Conservation (phyloP, 495 filamentous ascomycete genomes). For the Aspergillus sclerotioniger region DNA sequence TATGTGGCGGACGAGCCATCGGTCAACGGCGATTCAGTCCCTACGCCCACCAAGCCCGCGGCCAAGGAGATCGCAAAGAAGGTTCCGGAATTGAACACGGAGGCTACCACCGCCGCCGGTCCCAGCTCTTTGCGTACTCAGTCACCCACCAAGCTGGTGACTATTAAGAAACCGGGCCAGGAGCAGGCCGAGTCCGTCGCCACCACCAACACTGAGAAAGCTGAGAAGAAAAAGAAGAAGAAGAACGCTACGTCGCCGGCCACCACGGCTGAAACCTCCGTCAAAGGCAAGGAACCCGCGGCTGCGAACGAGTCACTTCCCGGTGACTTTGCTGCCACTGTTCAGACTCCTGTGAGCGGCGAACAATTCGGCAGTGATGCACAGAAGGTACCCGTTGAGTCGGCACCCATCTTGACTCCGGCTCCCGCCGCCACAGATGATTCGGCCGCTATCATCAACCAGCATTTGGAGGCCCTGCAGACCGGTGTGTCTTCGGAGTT, state of each 20-base stretch:
- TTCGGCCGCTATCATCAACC: constrained; percentile 42
- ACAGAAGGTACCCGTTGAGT: constrained; percentile 14
- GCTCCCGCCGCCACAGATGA: constrained; percentile 19
- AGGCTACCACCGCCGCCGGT: constrained; percentile 29
- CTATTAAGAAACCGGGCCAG: constrained; percentile 43
- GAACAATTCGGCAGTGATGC: constrained; percentile 24
- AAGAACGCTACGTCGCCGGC: constrained; percentile 34
- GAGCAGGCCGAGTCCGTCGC: constrained; percentile 36
- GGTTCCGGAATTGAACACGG: constrained; percentile 26
- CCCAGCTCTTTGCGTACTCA: constrained; percentile 34
- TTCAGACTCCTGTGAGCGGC: constrained; percentile 4
- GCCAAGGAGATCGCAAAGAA: constrained; percentile 43
- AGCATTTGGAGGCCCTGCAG: constrained; percentile 57
- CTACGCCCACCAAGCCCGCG: constrained; percentile 33
- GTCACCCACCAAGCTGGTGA: constrained; percentile 41
- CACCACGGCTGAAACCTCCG: constrained; percentile 33
- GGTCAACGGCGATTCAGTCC: constrained; percentile 46
- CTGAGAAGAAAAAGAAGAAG: constrained; percentile 61
- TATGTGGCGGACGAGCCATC: constrained; percentile 48
- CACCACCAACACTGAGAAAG: constrained; percentile 43
- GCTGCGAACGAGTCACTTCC: constrained; percentile 18
- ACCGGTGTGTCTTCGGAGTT: constrained; percentile 54
- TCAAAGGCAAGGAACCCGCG: constrained; percentile 31
- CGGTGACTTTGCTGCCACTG: constrained; percentile 3
- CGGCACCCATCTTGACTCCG: constrained; percentile 9